phyloP scores from a whole-genome alignment of 2,329 filamentous ascomycete species.

The Colletotrichum euphorbiae region DNA sequence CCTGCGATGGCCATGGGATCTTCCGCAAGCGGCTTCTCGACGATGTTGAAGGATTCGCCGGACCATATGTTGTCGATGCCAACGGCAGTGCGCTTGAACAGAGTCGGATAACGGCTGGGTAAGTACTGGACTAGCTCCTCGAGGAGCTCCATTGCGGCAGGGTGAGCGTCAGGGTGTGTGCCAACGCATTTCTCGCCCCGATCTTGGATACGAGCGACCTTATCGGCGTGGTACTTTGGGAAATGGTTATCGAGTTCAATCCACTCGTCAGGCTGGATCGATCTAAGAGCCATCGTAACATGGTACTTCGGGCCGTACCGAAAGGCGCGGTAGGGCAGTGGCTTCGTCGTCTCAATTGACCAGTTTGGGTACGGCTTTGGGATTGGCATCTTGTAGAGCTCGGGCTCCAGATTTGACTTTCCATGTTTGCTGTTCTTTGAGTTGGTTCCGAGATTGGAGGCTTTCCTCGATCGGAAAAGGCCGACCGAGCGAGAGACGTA shows the following conservation, averaged over 20 bases:
- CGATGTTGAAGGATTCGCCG: conserved; percentile 77
- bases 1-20: conserved; percentile 83
- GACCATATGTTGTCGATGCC: conserved; percentile 80
- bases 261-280: conserved; percentile 78
- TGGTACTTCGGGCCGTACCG: conserved; percentile 81
- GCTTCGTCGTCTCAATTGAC: conserved; percentile 75
- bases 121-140: conserved; percentile 80
- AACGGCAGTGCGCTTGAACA: conserved; percentile 72
- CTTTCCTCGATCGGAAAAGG: neutral
- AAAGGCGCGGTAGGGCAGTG: conserved; percentile 83
- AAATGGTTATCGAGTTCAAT: conserved; percentile 88
- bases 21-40: conserved; percentile 72
- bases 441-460: neutral
- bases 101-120: conserved; percentile 77
- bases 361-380: conserved; percentile 74
- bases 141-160: conserved; percentile 79
- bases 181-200: conserved; percentile 74
- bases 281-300: conserved; percentile 81
- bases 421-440: neutral
- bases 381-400: conserved; percentile 66
- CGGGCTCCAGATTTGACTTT: neutral
- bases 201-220: conserved; percentile 74
- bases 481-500: conserved; percentile 8
- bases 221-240: conserved; percentile 77
- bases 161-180: conserved; percentile 77